Base-by-base conservation (phyloP, 129 eudicot species). In the Ambrosia artemisiifolia region DNA sequence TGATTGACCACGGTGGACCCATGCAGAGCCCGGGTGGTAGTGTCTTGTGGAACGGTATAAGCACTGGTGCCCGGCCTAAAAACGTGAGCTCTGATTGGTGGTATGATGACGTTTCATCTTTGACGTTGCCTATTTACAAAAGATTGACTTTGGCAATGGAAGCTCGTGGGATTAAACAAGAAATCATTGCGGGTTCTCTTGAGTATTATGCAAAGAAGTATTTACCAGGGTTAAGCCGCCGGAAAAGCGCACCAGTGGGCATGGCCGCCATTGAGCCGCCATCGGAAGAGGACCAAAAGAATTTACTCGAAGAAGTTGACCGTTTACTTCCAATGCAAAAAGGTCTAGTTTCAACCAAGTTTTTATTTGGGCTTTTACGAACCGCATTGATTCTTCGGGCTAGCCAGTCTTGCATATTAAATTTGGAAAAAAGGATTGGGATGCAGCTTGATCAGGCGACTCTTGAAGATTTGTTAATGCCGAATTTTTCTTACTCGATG, bases 21-120 rank as follows among this genome's bases (percentile, higher is more conserved):
- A 80, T 93, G 96, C 98, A 90, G 81, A 94, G 97, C 77, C 97
- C 97, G 0, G 95, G 97, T 14, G 98, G 97, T 3, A 90, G 91
- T 74, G 83, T 94, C 51, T 65, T 94, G 66, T 94, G 98, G 98
- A 94, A 94, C 42, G 98, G 98, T 42, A 90, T 94, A 33, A 90
- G 97, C 89, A 94, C 98, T 0, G 98, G 98, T 40, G 96, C 98
- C 20, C 81, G 92, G 50, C 96, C 87, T 0, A 88, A 85, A 76
- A 80, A 79, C 36, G 71, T 84, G 70, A 86, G 89, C 62, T 83
- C 96, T 0, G 98, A 94, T 84, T 94, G 98, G 98, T 94, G 98
- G 98, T 94, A 85, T 51, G 96, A 94, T 12, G 98, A 94, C 65
- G 87, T 83, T 10, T 86, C 96, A 17, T 80, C 86, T 68, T 73